Evolutionary conservation across 2,329 filamentous ascomycete genomes (phyloP), one percentile per base, ranked within the genome.

Genomic region (Colletotrichum gloeosporioides): DNA sequence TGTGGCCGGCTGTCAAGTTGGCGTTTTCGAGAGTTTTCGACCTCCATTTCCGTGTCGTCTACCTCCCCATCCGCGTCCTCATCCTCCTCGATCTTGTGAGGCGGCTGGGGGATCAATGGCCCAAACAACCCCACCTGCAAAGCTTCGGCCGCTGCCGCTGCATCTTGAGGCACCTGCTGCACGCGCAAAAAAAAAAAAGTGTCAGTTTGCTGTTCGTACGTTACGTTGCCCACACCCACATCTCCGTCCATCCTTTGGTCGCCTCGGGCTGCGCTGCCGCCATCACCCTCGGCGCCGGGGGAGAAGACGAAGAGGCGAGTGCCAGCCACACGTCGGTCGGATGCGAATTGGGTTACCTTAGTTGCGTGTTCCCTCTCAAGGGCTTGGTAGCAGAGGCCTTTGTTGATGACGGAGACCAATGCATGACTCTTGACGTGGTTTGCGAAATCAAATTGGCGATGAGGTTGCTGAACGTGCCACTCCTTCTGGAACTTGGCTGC

Each of bases 401-500:
- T 90, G 84, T 93, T 93, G 79, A 93, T 84, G 78, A 92, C 86
- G 75, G 89, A 89, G 74, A 93, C 90, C 81, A 93, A 87, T 79
- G 92, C 91, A 85, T 93, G 91, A 80, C 88, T 90, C 84, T 92
- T 89, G 84, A 93, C 91, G 85, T 93, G 89, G 81, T 88, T 90
- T 82, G 92, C 92, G 84, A 93, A 93, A 77, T 89, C 87, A 78
- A 93, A 90, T 77, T 92, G 87, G 80, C 89, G 89, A 82, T 93
- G 91, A 80, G 92, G 92, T 84, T 91, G 88, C 81, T 88, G 86
- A 78, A 92, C 86, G 84, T 92, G 89, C 92, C 92, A 93, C 86
- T 93, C 92, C 83, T 93, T 93, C 81, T 93, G 91, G 79, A 93
- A 90, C 82, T 92, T 92, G 85, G 91, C 89, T 71, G 92, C 92